These are phyloP conservation scores for Aspergillus nomiae DNA, from an alignment of 2,329 filamentous ascomycete species.

Conservation along the genomic window DNA sequence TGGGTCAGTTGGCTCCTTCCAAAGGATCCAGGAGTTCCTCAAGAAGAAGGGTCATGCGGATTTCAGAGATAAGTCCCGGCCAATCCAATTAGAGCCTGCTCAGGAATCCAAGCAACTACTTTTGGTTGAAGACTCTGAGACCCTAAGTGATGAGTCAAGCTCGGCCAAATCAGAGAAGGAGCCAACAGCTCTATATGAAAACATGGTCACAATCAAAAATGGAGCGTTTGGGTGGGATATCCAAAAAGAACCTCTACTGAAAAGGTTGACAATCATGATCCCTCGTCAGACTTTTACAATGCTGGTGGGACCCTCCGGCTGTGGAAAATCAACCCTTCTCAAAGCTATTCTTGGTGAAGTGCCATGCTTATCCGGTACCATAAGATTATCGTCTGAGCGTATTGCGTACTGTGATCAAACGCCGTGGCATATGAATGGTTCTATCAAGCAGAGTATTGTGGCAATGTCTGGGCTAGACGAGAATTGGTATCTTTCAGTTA, in stretches of 20 bases:
- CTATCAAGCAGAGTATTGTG: slow-evolving; percentile 44
- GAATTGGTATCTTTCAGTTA: slow-evolving; percentile 40
- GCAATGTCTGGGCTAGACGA: slow-evolving; percentile 39
- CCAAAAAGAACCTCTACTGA: slow-evolving; percentile 43
- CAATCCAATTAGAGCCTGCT: slow-evolving; percentile 17
- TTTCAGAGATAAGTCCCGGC: slow-evolving; percentile 18
- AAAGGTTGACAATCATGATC: slow-evolving; percentile 44
- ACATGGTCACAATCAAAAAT: slow-evolving; percentile 46
- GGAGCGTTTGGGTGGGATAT: slow-evolving; percentile 52
- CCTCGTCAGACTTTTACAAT: slow-evolving; percentile 49
- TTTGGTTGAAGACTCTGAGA: slow-evolving; percentile 25
- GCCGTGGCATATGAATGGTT: slow-evolving; percentile 45
- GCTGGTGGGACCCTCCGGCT: slow-evolving; percentile 54
- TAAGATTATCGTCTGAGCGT: slow-evolving; percentile 33
- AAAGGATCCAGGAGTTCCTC: slow-evolving; percentile 50
- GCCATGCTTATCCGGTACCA: slow-evolving; percentile 34
- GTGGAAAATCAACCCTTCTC: slow-evolving; percentile 55
- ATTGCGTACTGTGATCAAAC: slow-evolving; percentile 47
- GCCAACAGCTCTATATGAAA: slow-evolving; percentile 15
- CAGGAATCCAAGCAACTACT: slow-evolving; percentile 23
- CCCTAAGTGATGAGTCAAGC: slow-evolving; percentile 25
- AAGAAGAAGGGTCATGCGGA: slow-evolving; percentile 35
- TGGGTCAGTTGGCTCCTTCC: slow-evolving; percentile 49
- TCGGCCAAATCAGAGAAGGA: slow-evolving; percentile 26
- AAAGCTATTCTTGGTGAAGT: slow-evolving; percentile 50